Percentiles rank a stretch among this genome's conserved stretches.
phyloP scores from a whole-genome alignment of 495 filamentous ascomycete genomes.

The Annulohypoxylon moriforme region DNA sequence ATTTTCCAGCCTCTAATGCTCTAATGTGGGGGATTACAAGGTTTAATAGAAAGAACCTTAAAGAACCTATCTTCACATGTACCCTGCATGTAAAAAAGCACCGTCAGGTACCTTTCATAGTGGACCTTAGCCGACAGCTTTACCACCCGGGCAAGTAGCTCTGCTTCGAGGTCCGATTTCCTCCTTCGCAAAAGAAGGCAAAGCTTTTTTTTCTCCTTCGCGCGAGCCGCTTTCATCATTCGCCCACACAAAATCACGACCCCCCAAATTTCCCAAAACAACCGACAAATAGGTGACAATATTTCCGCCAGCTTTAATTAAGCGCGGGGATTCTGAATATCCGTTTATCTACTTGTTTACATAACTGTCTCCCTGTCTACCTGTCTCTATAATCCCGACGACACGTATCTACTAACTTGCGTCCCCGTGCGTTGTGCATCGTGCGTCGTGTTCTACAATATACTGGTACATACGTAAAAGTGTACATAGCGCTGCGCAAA shows the following conservation, averaged over 20 bases:
- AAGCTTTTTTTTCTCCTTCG: constrained; percentile 36
- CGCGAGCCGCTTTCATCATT: constrained; percentile 52
- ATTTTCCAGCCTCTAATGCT: constrained; percentile 27
- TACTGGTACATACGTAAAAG: neutral
- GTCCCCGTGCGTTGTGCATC: constrained; percentile 3
- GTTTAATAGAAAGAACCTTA: constrained; percentile 4
- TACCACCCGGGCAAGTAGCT: constrained; percentile 32
- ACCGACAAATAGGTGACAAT: constrained; percentile 28
- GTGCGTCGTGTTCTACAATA: neutral
- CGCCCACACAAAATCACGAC: constrained; percentile 41
- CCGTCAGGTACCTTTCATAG: constrained; percentile 26
- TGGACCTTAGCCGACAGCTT: constrained; percentile 50
- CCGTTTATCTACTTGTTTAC: neutral
- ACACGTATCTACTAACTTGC: constrained; percentile 19
- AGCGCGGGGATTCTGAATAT: constrained; percentile 33
- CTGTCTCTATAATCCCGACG: constrained; percentile 21
- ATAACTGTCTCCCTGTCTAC: neutral
- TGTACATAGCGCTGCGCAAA: constrained; percentile 7
- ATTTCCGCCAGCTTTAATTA: constrained; percentile 34
- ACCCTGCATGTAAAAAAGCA: neutral
- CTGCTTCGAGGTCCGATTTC: constrained; percentile 31
- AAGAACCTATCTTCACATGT: neutral
- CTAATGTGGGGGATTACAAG: constrained; percentile 7
- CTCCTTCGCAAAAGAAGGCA: constrained; percentile 25
- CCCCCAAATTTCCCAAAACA: constrained; percentile 35